Evolutionary conservation across 768 basidiomycete species (phyloP).

Genomic region (Hericium alpestre): DNA sequence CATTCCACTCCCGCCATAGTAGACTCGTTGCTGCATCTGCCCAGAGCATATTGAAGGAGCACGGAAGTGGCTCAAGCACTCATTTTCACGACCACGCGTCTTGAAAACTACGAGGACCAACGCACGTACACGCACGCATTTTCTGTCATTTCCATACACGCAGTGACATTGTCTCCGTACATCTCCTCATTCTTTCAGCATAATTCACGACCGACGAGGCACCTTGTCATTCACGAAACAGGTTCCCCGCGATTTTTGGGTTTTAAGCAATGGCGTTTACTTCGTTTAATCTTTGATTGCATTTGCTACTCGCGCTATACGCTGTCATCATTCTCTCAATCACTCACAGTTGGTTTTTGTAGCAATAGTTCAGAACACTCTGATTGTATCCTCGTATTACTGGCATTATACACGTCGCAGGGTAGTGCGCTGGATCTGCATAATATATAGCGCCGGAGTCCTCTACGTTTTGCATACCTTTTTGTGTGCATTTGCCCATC

Average conservation of each 20-base stretch:
- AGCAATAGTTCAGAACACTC: conserved; percentile 2
- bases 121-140: conserved; percentile 6
- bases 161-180: background rate
- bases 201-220: conserved; percentile 17
- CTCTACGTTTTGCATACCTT: no score
- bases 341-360: background rate
- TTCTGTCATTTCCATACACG: conserved; percentile 7
- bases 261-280: background rate
- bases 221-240: conserved; percentile 46
- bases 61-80: background rate
- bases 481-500: no score
- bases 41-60: no score
- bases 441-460: background rate
- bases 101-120: conserved; percentile 3
- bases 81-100: background rate
- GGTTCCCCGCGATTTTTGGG: conserved; percentile 23
- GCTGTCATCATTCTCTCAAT: background rate
- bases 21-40: background rate
- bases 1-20: background rate
- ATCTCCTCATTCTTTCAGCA: background rate
- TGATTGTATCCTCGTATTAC: conserved; percentile 4
- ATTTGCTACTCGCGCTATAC: background rate
- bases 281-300: background rate
- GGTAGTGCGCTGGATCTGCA: conserved; percentile 4
- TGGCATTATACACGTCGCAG: conserved; percentile 4